A percentile compares a stretch with the other conserved stretches of the same genome.
These are phyloP conservation scores for Trametes punicea DNA, from an alignment of 768 basidiomycete species.

Conservation along the genomic window DNA sequence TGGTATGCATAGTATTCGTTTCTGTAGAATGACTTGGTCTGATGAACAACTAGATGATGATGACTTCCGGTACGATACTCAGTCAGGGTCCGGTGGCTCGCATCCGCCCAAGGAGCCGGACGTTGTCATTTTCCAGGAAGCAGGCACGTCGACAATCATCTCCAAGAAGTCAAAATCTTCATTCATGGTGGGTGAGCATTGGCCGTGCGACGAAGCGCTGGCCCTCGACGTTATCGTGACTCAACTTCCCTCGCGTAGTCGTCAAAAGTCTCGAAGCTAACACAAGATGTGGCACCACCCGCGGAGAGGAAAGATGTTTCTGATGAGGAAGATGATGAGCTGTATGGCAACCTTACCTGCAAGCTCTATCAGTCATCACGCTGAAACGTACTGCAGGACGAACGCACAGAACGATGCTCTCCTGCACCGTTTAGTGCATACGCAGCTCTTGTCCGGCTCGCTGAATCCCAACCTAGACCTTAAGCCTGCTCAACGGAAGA, in stretches of 20 bases:
- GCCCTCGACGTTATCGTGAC: not conserved
- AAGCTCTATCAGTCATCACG: not conserved
- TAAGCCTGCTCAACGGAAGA: constrained; percentile 64
- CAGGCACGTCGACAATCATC: constrained; percentile 22
- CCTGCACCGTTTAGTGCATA: constrained; percentile 78
- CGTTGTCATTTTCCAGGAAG: constrained; percentile 58
- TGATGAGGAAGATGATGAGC: constrained; percentile 50
- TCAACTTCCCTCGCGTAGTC: constrained; percentile 48
- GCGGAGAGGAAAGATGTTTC: constrained; percentile 25
- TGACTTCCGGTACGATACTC: constrained; percentile 33
- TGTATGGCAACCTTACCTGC: constrained; percentile 32
- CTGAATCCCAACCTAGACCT: constrained; percentile 57
- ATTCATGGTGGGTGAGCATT: constrained; percentile 62
- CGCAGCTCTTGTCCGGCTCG: constrained; percentile 73
- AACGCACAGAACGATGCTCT: constrained; percentile 76
- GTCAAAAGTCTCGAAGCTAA: constrained; percentile 68
- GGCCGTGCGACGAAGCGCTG: no score
- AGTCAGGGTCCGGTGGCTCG: not conserved
- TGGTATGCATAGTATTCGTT: not conserved
- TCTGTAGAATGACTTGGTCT: not conserved
- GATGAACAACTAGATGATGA: constrained; percentile 34
- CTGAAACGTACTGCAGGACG: constrained; percentile 42
- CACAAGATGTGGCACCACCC: constrained; percentile 31
- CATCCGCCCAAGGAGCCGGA: constrained; percentile 29
- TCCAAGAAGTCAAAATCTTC: constrained; percentile 43